phyloP scores from a whole-genome alignment of 208 protist species.

The Crithidia thermophila region DNA sequence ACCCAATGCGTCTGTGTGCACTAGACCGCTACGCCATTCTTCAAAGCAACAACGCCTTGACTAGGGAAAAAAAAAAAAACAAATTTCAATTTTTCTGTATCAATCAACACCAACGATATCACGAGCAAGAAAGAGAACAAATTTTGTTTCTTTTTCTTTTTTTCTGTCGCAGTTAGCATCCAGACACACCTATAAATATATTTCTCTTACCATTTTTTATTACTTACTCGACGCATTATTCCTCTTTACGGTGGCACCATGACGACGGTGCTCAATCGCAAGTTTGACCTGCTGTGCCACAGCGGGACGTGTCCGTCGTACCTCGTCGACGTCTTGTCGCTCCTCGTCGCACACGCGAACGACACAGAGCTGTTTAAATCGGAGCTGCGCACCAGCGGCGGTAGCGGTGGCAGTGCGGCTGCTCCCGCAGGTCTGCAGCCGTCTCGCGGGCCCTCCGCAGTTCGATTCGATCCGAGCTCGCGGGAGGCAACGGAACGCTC shows the following conservation, averaged over 20 bases:
- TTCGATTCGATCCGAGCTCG: background rate
- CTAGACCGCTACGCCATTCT: too few relatives aligned
- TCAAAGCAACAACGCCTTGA: too few relatives aligned
- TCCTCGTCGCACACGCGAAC: slow-evolving; percentile 81
- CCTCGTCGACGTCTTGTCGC: slow-evolving; percentile 70
- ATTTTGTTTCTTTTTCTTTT: slow-evolving; percentile 1
- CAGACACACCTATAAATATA: background rate
- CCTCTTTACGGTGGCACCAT: too few relatives aligned
- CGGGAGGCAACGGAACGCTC: slow-evolving; percentile 18
- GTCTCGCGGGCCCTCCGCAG: background rate
- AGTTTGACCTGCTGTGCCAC: slow-evolving; percentile 67
- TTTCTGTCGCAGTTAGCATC: background rate
- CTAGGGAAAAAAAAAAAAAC: too few relatives aligned
- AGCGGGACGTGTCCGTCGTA: slow-evolving; percentile 66
- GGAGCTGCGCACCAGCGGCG: slow-evolving; percentile 37
- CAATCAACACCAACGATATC: background rate
- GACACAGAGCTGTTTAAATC: slow-evolving; percentile 79
- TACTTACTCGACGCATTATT: background rate
- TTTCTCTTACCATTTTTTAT: background rate
- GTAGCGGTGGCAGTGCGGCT: background rate
- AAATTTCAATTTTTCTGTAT: background rate
- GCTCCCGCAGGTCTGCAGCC: background rate
- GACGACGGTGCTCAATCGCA: slow-evolving; percentile 60
- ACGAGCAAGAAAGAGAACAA: too few relatives aligned
- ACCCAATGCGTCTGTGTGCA: too few relatives aligned